Evolutionary conservation across 306 rosid genomes (phyloP).

Genomic region (Oxytropis ochrocephala): DNA sequence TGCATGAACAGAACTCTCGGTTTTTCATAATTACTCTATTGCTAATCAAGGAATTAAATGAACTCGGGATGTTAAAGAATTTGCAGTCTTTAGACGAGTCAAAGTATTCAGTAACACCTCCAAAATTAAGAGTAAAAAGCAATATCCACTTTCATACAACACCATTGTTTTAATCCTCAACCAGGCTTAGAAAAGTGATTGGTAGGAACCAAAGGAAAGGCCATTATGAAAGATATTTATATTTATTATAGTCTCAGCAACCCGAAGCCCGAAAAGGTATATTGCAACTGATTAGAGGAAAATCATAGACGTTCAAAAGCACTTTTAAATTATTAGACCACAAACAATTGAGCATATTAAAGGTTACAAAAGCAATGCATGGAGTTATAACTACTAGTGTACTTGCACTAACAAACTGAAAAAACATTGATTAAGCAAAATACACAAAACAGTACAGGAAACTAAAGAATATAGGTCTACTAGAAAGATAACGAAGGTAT

Average conservation of each 20-base stretch:
- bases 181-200: neutral
- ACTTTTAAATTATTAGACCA: neutral
- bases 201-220: neutral
- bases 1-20: neutral
- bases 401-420: neutral
- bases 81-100: conserved; percentile 1
- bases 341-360: neutral
- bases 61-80: neutral
- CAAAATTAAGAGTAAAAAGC: neutral
- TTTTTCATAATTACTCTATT: neutral
- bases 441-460: neutral
- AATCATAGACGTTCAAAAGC: neutral
- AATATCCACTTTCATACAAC: neutral
- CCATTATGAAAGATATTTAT: neutral
- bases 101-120: neutral
- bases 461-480: neutral
- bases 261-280: neutral
- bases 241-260: neutral
- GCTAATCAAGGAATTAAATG: conserved; percentile 10
- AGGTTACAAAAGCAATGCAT: neutral
- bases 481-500: neutral
- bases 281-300: neutral
- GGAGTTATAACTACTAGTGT: neutral
- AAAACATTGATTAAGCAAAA: neutral
- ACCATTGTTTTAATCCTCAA: neutral